A percentile compares a stretch with the other conserved stretches of the same genome.
phyloP scores from a whole-genome alignment of 2,329 filamentous ascomycete genomes.

The Sclerotinia subarctica region DNA sequence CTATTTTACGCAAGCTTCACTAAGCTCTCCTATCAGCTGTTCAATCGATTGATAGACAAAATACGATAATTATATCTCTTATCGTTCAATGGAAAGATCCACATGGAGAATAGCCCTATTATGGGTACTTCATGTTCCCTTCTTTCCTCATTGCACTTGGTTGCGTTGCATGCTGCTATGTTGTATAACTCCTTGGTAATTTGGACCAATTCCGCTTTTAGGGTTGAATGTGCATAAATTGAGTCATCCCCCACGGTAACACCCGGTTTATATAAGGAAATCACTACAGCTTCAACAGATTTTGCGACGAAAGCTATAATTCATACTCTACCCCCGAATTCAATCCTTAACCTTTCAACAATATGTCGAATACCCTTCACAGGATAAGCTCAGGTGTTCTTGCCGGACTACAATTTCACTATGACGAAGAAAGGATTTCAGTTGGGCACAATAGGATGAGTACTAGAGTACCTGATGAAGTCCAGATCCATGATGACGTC shows the following conservation, averaged over 20 bases:
- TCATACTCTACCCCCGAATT: background rate
- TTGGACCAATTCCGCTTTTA: background rate
- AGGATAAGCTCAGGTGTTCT: background rate
- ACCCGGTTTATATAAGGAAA: background rate
- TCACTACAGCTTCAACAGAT: background rate
- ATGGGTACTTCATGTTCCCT: background rate
- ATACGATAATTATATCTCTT: background rate
- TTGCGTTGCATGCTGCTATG: background rate
- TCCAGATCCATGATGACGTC: background rate
- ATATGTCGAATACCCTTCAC: background rate
- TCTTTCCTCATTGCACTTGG: background rate
- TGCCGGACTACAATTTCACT: background rate
- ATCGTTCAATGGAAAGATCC: no score
- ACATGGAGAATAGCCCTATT: background rate
- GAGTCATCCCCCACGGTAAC: background rate
- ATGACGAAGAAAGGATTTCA: slow-evolving; percentile 2
- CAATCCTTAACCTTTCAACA: background rate
- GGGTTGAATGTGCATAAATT: background rate
- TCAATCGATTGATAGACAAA: background rate
- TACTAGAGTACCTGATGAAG: background rate
- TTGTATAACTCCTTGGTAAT: background rate
- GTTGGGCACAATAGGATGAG: background rate
- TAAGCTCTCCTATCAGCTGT: background rate
- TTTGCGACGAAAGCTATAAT: background rate
- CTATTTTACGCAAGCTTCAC: background rate